phyloP scores from a whole-genome alignment of 352 stramenopile species.

The Peronospora farinosa region DNA sequence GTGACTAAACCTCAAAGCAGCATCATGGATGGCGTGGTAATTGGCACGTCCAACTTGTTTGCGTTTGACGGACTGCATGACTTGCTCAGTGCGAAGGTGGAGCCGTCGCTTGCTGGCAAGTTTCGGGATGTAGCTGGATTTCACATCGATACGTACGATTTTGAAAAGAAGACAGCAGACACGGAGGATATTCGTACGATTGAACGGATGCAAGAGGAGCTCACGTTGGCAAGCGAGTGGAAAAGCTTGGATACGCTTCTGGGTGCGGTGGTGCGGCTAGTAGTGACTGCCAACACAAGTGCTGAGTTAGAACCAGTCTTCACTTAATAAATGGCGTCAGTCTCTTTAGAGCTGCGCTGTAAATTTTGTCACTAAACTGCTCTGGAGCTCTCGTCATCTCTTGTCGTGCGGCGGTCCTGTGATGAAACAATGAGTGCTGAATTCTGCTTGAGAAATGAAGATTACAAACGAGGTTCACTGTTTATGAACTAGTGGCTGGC shows the following conservation, averaged over 20 bases:
- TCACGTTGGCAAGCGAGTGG: conserved; percentile 18
- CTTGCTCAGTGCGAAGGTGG: conserved; percentile 14
- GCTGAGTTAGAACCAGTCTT: conserved; percentile 29
- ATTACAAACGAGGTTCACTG: too few species aligned
- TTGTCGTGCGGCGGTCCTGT: too few species aligned
- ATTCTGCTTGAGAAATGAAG: too few species aligned
- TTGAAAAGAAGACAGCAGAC: conserved; percentile 7
- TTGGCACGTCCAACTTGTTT: conserved; percentile 21
- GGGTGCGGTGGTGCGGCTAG: conserved; percentile 23
- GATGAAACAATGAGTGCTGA: too few species aligned
- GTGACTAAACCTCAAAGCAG: conserved; percentile 1
- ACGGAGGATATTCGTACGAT: conserved; percentile 11
- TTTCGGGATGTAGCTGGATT: conserved; percentile 13
- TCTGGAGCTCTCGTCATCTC: too few species aligned
- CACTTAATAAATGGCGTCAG: conserved; percentile 8
- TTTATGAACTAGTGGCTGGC: too few species aligned
- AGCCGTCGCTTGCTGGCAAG: background rate
- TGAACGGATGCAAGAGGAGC: conserved; percentile 18
- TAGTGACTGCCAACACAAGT: conserved; percentile 20
- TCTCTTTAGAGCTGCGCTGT: conserved; percentile 67
- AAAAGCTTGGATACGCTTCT: conserved; percentile 28
- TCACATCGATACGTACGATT: conserved; percentile 19
- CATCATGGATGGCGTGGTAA: conserved; percentile 19
- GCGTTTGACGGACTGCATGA: conserved; percentile 19
- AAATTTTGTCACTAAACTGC: too few species aligned